Conservation (phyloP, 805 yeast genomes). For the Metschnikowia arizonensis region DNA sequence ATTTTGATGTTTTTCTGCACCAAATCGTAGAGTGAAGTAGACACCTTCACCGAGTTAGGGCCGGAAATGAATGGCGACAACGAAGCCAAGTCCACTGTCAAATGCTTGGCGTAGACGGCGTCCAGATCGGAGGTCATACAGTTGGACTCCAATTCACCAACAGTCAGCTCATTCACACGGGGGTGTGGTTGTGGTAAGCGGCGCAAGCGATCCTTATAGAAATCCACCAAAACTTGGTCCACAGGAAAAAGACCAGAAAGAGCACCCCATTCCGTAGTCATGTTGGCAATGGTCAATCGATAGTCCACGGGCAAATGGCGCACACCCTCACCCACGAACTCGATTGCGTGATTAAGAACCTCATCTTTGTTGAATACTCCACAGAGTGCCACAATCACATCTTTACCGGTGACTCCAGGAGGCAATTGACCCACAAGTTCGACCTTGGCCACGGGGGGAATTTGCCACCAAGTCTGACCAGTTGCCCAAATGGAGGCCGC, state of each 20-base stretch:
- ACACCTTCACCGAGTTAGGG: conserved; percentile 93
- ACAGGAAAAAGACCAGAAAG: conserved; percentile 96
- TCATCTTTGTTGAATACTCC: conserved; percentile 91
- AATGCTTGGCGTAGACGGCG: conserved; percentile 84
- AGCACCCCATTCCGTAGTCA: conserved; percentile 45
- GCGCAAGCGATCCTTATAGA: conserved; percentile 64
- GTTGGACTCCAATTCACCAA: conserved; percentile 49
- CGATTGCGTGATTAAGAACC: conserved; percentile 90
- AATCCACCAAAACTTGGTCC: conserved; percentile 69
- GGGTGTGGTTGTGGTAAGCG: conserved; percentile 73
- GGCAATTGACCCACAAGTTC: conserved; percentile 80
- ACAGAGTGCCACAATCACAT: conserved; percentile 93
- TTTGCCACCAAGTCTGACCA: conserved; percentile 99
- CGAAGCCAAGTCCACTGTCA: conserved; percentile 73
- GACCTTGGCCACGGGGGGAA: conserved; percentile 96
- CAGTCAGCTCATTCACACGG: conserved; percentile 63
- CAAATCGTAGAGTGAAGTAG: conserved; percentile 72
- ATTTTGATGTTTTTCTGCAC: conserved; percentile 69
- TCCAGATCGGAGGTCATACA: conserved; percentile 58
- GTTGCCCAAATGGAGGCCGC: conserved; percentile 99
- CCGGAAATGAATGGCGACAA: conserved; percentile 90
- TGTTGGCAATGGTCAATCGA: conserved; percentile 21
- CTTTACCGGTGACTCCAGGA: conserved; percentile 89
- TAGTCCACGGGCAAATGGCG: conserved; percentile 62
- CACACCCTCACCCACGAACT: conserved; percentile 82